These are phyloP conservation scores for Uncinocarpus reesii DNA, from an alignment of 2,329 filamentous ascomycete genomes.

Conservation along the genomic window DNA sequence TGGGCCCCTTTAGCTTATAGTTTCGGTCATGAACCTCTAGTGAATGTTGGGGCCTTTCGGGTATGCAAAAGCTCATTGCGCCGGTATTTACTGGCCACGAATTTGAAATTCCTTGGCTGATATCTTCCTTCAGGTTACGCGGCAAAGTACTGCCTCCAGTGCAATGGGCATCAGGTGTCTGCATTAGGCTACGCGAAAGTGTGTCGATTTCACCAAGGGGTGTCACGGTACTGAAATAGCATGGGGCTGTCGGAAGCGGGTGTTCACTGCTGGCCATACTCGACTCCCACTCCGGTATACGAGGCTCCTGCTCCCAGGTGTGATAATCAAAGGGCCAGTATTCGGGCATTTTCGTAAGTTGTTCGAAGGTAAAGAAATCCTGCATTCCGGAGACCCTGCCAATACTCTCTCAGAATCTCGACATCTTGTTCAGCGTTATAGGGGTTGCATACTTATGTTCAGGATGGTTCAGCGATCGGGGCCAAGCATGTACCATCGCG, in stretches of 20 bases:
- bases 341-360: background rate
- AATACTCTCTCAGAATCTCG: conserved; percentile 7
- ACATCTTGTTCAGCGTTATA: background rate
- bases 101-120: background rate
- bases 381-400: background rate
- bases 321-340: background rate
- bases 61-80: background rate
- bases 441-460: conserved; percentile 8
- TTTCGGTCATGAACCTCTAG: background rate
- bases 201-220: background rate
- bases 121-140: background rate
- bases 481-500: background rate
- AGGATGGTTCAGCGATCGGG: background rate
- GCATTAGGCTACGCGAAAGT: background rate
- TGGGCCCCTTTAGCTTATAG: background rate
- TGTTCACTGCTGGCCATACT: background rate
- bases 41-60: background rate
- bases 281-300: background rate
- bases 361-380: background rate
- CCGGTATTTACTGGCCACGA: background rate
- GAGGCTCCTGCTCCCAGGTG: background rate
- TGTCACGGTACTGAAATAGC: background rate
- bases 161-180: background rate
- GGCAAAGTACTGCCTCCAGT: background rate
- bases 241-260: background rate